phyloP scores from a whole-genome alignment of 2,329 filamentous ascomycete species.

The Dactylellina cionopaga region DNA sequence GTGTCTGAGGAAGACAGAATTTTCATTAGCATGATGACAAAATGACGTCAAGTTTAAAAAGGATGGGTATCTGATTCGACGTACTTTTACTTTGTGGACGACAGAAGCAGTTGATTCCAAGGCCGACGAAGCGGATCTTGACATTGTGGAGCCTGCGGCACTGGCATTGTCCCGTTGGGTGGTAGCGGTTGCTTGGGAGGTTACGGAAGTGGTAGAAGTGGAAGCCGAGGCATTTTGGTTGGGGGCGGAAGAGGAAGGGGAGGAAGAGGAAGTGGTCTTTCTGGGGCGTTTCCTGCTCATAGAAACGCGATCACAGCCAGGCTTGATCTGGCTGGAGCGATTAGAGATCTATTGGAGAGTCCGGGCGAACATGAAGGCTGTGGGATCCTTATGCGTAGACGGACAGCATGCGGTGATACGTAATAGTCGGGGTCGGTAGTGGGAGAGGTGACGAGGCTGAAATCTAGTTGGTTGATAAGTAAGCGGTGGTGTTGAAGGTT shows the following conservation, averaged over 20 bases:
- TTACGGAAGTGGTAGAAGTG: constrained; percentile 39
- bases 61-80: background rate
- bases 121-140: constrained; percentile 39
- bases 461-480: constrained; percentile 12
- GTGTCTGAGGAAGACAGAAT: constrained; percentile 23
- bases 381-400: background rate
- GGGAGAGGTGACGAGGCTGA: background rate
- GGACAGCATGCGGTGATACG: background rate
- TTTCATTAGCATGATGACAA: background rate
- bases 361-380: no score
- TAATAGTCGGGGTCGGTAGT: background rate
- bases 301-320: constrained; percentile 44
- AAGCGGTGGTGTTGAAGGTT: background rate
- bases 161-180: constrained; percentile 46
- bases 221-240: constrained; percentile 42
- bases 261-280: constrained; percentile 29
- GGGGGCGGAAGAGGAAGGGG: constrained; percentile 13
- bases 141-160: constrained; percentile 43
- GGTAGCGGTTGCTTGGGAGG: constrained; percentile 47
- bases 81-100: constrained; percentile 52
- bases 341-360: no score
- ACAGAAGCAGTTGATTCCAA: constrained; percentile 49
- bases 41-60: background rate
- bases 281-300: constrained; percentile 51
- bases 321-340: background rate